Evolutionary conservation across 495 filamentous ascomycete genomes (phyloP).

Genomic region (Xylaria telfairii): DNA sequence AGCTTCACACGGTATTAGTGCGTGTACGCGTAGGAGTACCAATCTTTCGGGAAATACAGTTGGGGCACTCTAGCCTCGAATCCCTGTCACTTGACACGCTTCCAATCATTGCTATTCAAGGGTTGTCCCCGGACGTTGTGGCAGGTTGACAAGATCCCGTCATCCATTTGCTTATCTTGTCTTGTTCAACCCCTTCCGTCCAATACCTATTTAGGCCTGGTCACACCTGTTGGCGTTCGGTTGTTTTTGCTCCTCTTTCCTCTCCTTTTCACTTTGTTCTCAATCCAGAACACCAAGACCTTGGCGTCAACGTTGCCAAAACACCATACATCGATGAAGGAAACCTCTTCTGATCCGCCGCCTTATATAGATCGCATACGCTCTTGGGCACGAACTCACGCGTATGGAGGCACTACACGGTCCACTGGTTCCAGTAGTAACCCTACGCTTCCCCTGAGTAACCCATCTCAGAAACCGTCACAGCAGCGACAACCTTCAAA

Average conservation of each 20-base stretch:
- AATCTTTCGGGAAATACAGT: conserved; percentile 13
- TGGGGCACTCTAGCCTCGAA: conserved; percentile 3
- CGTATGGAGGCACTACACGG: conserved; percentile 60
- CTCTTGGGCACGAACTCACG: conserved; percentile 59
- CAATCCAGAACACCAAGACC: conserved; percentile 34
- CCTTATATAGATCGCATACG: conserved; percentile 63
- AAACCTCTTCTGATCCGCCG: conserved; percentile 59
- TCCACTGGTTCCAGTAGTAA: conserved; percentile 40
- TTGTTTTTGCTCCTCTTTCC: conserved; percentile 16
- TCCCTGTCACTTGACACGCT: conserved; percentile 12
- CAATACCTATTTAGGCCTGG: conserved; percentile 25
- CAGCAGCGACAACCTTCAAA: conserved; percentile 27
- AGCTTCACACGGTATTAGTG: background rate
- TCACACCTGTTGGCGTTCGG: background rate
- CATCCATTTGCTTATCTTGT: conserved; percentile 12
- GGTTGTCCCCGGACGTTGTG: conserved; percentile 14
- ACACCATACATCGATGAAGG: conserved; percentile 64
- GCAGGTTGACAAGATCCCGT: conserved; percentile 10
- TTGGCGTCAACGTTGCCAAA: conserved; percentile 42
- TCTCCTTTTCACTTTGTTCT: conserved; percentile 32
- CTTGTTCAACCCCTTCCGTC: background rate
- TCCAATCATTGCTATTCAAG: conserved; percentile 14
- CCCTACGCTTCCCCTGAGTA: conserved; percentile 44
- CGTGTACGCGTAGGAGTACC: background rate
- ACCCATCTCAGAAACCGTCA: conserved; percentile 29